Percentiles rank a stretch among this genome's conserved stretches.
phyloP scores from a whole-genome alignment of 345 rosid genomes.

The Bruguiera parviflora region DNA sequence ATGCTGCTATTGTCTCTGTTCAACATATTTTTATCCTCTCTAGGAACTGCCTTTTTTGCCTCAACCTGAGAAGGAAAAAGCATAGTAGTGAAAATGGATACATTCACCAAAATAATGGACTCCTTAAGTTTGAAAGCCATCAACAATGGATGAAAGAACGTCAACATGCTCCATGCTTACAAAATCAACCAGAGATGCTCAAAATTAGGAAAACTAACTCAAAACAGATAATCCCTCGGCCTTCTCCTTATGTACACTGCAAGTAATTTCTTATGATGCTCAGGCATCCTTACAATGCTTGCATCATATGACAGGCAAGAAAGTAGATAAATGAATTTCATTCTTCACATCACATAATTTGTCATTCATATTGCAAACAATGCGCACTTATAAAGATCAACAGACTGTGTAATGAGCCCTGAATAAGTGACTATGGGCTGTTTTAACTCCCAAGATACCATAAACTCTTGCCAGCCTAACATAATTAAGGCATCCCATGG shows the following conservation, averaged over 20 bases:
- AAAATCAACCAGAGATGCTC: too few relatives aligned
- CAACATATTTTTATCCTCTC: slow-evolving; percentile 67
- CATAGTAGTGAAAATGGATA: slow-evolving; percentile 1
- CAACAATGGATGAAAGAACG: background rate
- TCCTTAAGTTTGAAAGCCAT: slow-evolving; percentile 1
- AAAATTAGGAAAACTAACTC: too few relatives aligned
- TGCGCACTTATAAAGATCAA: background rate
- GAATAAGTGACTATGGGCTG: background rate
- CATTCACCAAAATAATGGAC: background rate
- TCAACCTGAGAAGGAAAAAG: slow-evolving; percentile 63
- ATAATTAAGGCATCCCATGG: too few relatives aligned
- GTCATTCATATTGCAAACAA: background rate
- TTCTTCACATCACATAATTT: background rate
- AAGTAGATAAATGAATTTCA: background rate
- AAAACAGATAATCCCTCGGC: too few relatives aligned
- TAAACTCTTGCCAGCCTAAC: too few relatives aligned
- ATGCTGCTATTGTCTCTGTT: slow-evolving; percentile 51
- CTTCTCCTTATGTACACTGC: background rate
- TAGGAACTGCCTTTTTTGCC: slow-evolving; percentile 96
- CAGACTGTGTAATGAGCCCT: background rate
- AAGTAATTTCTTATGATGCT: background rate
- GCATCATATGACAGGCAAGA: background rate
- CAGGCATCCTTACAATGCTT: background rate
- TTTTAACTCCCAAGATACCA: background rate
- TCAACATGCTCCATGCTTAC: too few relatives aligned